Base-by-base conservation (phyloP, 2,329 filamentous ascomycete species). In the Monilinia fructigena region DNA sequence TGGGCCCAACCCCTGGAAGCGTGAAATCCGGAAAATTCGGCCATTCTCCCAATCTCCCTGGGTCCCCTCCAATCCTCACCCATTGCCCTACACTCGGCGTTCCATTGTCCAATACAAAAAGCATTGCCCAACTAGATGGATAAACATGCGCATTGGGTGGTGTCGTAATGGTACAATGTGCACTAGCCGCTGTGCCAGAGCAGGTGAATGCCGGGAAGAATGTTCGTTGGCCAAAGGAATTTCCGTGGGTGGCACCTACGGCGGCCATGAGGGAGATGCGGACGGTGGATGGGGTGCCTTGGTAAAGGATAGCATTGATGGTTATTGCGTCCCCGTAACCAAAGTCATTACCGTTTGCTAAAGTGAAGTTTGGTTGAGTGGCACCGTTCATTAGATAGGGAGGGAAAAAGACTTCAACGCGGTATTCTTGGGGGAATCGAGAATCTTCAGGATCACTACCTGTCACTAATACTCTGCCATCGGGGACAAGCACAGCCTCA, bases 21-120 rank as follows among this genome's bases (percentile, higher is more conserved):
- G 55, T 65, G 66, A 83, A 83, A 53, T 75, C 78, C 0, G 74
- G 48, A 3, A 78, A 78, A 50, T 82, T 67, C 0, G 87, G 88
- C 88, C 87, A 90, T 70, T 88, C 83, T 3, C 88, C 87, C 28
- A 90, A 66, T 10, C 67, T 67, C 2, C 79, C 86, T 1, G 86
- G 87, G 75, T 89, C 87, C 23, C 86, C 86, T 23, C 88, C 88
- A 63, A 90, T 86, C 26, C 88, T 80, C 28, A 89, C 83, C 77
- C 85, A 85, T n/a, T 82, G 80, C 79, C 86, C 84, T 20, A 85
- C 79, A 11, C 83, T 85, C 0, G 88, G 87, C n/a, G 85, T 83
- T 0, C 82, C 82, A 8, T 82, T 82, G 65, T 89, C 86, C 3
- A 89, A 80, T 0, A 89, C 81, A 72, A 84, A 89, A 76, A 89